phyloP scores from a whole-genome alignment of 2,329 filamentous ascomycete genomes.

The Trichophaea hybrida region DNA sequence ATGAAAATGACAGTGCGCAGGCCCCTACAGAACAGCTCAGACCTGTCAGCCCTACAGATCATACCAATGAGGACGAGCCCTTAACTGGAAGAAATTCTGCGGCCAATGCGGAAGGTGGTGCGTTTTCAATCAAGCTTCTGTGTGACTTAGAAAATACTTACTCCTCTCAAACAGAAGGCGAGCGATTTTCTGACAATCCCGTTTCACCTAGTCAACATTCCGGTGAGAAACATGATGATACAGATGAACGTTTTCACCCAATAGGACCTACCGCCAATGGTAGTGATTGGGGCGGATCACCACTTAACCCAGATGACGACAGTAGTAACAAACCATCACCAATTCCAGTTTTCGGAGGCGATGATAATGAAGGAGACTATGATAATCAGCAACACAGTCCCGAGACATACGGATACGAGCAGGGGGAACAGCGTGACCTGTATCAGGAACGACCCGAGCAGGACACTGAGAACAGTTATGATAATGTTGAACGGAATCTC shows the following conservation, averaged over 20 bases:
- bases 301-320: constrained; percentile 1
- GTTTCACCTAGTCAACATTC: neutral
- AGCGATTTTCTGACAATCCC: neutral
- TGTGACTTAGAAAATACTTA: too few species aligned
- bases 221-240: neutral
- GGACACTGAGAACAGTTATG: neutral
- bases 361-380: constrained; percentile 5
- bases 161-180: too few species aligned
- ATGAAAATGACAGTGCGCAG: neutral
- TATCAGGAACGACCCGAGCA: neutral
- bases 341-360: constrained; percentile 5
- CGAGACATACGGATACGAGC: neutral
- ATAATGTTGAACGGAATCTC: neutral
- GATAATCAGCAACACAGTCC: neutral
- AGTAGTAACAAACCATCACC: constrained; percentile 3
- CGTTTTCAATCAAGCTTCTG: too few species aligned
- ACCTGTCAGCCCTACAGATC: neutral
- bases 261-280: neutral
- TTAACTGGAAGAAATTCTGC: too few species aligned
- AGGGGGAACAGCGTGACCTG: neutral
- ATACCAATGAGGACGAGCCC: too few species aligned
- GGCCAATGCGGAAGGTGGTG: too few species aligned
- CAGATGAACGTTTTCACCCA: neutral
- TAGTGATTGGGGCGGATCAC: neutral
- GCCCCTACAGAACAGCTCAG: neutral